Evolutionary conservation across 1,284 basidiomycete species (phyloP).

Genomic region (Rhodofomes roseus): DNA sequence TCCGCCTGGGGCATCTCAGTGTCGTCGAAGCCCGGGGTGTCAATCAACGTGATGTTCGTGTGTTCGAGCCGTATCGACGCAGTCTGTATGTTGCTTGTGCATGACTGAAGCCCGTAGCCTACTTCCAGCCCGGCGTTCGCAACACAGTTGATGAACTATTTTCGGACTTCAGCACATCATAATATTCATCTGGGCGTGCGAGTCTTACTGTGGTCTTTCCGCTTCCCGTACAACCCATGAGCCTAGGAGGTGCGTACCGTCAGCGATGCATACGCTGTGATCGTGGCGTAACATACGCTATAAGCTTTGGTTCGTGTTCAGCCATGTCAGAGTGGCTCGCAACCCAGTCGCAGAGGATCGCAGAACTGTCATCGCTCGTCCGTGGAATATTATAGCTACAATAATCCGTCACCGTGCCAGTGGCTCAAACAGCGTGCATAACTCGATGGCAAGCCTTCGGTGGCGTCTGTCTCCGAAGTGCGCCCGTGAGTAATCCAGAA

Average conservation of each 20-base stretch:
- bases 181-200: not conserved
- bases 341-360: not conserved
- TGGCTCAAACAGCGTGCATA: not conserved
- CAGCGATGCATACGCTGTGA: not conserved
- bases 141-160: not conserved
- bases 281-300: not conserved
- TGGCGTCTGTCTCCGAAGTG: no score
- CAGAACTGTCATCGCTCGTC: not conserved
- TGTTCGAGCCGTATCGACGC: not conserved
- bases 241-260: not conserved
- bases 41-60: slow-evolving; percentile 15
- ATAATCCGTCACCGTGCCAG: not conserved
- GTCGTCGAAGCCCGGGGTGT: slow-evolving; percentile 40
- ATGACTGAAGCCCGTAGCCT: not conserved
- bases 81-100: not conserved
- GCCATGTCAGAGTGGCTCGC: not conserved
- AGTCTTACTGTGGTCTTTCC: not conserved
- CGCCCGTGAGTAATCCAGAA: no score
- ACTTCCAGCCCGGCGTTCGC: not conserved
- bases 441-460: no score
- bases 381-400: not conserved
- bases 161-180: not conserved
- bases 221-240: not conserved
- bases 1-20: slow-evolving; percentile 34
- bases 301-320: not conserved